Percentiles rank a stretch among this genome's conserved stretches.
phyloP scores from a whole-genome alignment of 257 asterid genomes.

The Ilex asprella region DNA sequence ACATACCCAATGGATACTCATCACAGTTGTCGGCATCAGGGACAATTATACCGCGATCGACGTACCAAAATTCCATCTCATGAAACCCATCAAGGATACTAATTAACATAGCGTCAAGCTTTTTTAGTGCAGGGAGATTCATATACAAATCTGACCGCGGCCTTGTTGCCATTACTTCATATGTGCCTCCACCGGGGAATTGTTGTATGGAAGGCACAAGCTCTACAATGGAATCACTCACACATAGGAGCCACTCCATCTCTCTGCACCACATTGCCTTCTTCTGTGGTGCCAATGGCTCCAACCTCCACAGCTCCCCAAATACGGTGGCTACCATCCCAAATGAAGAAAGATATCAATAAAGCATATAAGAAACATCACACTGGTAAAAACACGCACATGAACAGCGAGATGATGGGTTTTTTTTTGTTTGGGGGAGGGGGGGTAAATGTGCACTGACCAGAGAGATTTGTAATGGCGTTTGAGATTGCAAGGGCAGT shows the following conservation, averaged over 20 bases:
- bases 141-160: conserved; percentile 76
- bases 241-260: conserved; percentile 88
- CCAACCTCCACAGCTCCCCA: conserved; percentile 97
- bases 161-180: conserved; percentile 77
- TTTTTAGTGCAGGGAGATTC: conserved; percentile 96
- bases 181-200: conserved; percentile 74
- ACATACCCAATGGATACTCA: conserved; percentile 27
- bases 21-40: conserved; percentile 39
- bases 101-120: conserved; percentile 89
- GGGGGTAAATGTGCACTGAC: conserved; percentile 23
- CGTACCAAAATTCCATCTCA: conserved; percentile 85
- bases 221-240: conserved; percentile 90
- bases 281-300: conserved; percentile 82
- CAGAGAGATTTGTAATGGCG: conserved; percentile 92
- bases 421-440: too few species aligned
- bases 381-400: not conserved
- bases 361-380: not conserved
- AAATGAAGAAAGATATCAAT: conserved; percentile 4
- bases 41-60: conserved; percentile 69
- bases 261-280: conserved; percentile 92
- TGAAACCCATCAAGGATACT: conserved; percentile 79
- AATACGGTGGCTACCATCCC: conserved; percentile 65
- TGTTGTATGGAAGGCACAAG: conserved; percentile 83
- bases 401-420: not conserved
- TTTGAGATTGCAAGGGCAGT: conserved; percentile 94